Evolutionary conservation across 1,284 basidiomycete genomes (phyloP).

Genomic region (Phellinidium pouzarii): DNA sequence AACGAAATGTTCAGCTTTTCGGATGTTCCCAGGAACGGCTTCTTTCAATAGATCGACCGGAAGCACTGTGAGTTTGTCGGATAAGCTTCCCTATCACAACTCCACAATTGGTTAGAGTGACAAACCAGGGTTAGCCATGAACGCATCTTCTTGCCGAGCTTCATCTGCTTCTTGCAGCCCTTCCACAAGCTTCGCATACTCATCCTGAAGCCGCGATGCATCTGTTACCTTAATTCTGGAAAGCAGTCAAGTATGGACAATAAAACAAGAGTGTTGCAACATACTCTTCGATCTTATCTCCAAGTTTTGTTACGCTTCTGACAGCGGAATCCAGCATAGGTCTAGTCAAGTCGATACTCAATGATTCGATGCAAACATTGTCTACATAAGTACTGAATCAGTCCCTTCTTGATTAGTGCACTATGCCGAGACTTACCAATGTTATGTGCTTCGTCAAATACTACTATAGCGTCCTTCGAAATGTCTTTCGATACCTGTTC

Average conservation of each 20-base stretch:
- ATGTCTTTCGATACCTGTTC: slow-evolving; percentile 98
- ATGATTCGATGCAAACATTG: slow-evolving; percentile 98
- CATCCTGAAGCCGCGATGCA: slow-evolving; percentile 91
- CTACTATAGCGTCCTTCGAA: slow-evolving; percentile 96
- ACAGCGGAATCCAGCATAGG: slow-evolving; percentile 97
- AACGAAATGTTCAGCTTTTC: slow-evolving; percentile 98
- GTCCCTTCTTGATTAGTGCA: slow-evolving; percentile 2
- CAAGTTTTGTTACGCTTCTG: slow-evolving; percentile 81
- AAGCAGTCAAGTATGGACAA: not conserved
- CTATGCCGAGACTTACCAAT: slow-evolving; percentile 58
- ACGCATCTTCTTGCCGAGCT: slow-evolving; percentile 68
- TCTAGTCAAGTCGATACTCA: slow-evolving; percentile 96
- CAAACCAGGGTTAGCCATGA: slow-evolving; percentile 86
- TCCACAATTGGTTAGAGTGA: slow-evolving; percentile 4
- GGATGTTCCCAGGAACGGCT: slow-evolving; percentile 96
- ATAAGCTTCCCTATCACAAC: slow-evolving; percentile 9
- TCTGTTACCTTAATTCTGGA: slow-evolving; percentile 89
- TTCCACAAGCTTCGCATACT: slow-evolving; percentile 95
- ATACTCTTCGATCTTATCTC: slow-evolving; percentile 92
- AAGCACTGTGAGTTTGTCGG: slow-evolving; percentile 50
- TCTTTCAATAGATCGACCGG: slow-evolving; percentile 94
- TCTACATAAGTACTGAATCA: slow-evolving; percentile 41
- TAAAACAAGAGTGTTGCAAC: slow-evolving; percentile 24
- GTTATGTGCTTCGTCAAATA: slow-evolving; percentile 99
- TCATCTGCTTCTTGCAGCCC: slow-evolving; percentile 79